A percentile compares a stretch with the other conserved stretches of the same genome.
Conservation (phyloP, 2,329 filamentous ascomycete species). For the Ustilaginoidea virens region DNA sequence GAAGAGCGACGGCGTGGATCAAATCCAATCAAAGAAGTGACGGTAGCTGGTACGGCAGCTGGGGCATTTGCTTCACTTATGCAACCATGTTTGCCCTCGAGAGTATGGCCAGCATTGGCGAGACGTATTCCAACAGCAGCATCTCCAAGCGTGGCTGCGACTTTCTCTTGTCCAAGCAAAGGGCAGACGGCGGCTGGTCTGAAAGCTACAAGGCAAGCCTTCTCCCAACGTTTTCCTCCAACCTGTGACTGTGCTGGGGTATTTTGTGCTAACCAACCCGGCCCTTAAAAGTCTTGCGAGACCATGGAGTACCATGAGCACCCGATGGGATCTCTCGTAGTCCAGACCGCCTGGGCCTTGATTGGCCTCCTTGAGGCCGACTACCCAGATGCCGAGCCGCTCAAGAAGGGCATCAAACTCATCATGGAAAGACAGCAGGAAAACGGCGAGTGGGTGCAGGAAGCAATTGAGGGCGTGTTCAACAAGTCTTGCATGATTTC, state of each 20-base stretch:
- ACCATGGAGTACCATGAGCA: constrained; percentile 62
- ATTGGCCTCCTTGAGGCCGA: constrained; percentile 70
- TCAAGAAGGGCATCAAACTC: constrained; percentile 61
- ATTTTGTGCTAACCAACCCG: too few species aligned
- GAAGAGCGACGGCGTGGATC: constrained; percentile 67
- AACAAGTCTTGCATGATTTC: constrained; percentile 99
- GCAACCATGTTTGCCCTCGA: constrained; percentile 93
- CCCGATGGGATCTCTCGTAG: constrained; percentile 63
- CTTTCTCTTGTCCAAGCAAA: constrained; percentile 74
- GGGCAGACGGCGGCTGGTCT: constrained; percentile 86
- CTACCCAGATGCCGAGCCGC: constrained; percentile 58
- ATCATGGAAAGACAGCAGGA: constrained; percentile 72
- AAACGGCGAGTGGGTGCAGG: constrained; percentile 91
- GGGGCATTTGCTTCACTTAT: constrained; percentile 98
- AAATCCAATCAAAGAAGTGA: constrained; percentile 61
- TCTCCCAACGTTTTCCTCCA: too few species aligned
- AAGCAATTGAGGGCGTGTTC: constrained; percentile 94
- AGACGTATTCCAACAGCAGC: constrained; percentile 61
- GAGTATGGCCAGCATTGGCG: constrained; percentile 64
- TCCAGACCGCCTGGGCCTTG: constrained; percentile 85
- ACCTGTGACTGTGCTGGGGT: too few species aligned
- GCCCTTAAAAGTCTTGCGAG: constrained; percentile 71
- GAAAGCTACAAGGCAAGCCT: constrained; percentile 67
- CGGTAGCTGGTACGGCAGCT: constrained; percentile 95
- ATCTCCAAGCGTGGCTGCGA: constrained; percentile 62